phyloP scores from a whole-genome alignment of 2,329 filamentous ascomycete species.

The Purpureocillium takamizusanense region DNA sequence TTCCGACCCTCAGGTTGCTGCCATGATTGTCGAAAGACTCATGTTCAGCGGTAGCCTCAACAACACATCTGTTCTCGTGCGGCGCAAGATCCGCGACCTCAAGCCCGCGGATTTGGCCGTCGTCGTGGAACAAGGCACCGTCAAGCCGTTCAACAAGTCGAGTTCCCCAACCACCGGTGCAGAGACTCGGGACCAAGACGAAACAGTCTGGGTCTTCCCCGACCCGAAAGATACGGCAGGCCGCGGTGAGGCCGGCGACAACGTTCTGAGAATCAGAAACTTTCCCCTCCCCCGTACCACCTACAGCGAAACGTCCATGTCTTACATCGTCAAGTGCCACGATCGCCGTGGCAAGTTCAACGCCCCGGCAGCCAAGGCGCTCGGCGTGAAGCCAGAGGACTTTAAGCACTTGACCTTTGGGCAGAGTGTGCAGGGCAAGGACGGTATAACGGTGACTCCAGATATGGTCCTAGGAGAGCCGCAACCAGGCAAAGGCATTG shows the following conservation, averaged over 20 bases:
- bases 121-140: slow-evolving; percentile 50
- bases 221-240: slow-evolving; percentile 6
- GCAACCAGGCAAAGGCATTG: slow-evolving; percentile 62
- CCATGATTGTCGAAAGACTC: slow-evolving; percentile 20
- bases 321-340: slow-evolving; percentile 76
- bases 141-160: slow-evolving; percentile 64
- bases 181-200: slow-evolving; percentile 10
- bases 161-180: slow-evolving; percentile 12
- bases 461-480: slow-evolving; percentile 74
- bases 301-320: slow-evolving; percentile 61
- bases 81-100: slow-evolving; percentile 17
- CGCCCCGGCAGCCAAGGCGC: slow-evolving; percentile 48
- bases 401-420: slow-evolving; percentile 56
- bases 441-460: slow-evolving; percentile 65
- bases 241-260: slow-evolving; percentile 5
- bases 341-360: slow-evolving; percentile 75
- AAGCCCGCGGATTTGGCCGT: slow-evolving; percentile 35
- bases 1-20: slow-evolving; percentile 21
- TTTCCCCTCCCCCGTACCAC: slow-evolving; percentile 55
- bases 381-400: slow-evolving; percentile 52
- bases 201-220: slow-evolving; percentile 19
- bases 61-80: slow-evolving; percentile 13
- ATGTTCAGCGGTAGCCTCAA: slow-evolving; percentile 25
- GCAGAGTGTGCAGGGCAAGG: slow-evolving; percentile 49
- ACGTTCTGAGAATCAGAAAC: slow-evolving; percentile 14